Percentiles rank a stretch among this genome's conserved stretches.
Conservation (phyloP, 805 yeast genomes). For the Ogataea methanolica region DNA sequence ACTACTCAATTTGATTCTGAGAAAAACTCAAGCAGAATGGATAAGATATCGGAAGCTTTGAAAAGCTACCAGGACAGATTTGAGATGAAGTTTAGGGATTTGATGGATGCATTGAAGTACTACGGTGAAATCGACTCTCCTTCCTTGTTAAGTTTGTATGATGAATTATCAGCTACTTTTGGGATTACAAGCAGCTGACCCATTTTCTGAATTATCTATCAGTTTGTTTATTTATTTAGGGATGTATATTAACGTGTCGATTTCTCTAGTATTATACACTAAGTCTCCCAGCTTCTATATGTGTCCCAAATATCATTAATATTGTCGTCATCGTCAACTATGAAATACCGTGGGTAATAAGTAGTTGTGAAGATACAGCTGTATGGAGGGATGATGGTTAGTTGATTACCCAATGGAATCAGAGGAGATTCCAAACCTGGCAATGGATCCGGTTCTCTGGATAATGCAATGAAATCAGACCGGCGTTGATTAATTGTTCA, state of each 20-base stretch:
- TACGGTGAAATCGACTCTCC: conserved; percentile 49
- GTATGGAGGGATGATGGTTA: conserved; percentile 60
- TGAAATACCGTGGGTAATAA: conserved; percentile 49
- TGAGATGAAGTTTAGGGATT: conserved; percentile 39
- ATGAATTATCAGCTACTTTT: conserved; percentile 34
- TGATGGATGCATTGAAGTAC: conserved; percentile 40
- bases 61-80: conserved; percentile 41
- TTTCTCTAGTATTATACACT: too few relatives aligned
- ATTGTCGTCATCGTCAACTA: conserved; percentile 41
- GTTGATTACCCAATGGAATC: conserved; percentile 47
- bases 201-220: too few relatives aligned
- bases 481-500: conserved; percentile 65
- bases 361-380: conserved; percentile 66
- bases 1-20: conserved; percentile 35
- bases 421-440: conserved; percentile 54
- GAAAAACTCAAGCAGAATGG: conserved; percentile 36
- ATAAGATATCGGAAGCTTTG: conserved; percentile 37
- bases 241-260: too few relatives aligned
- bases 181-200: not conserved
- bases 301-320: conserved; percentile 23
- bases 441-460: conserved; percentile 57
- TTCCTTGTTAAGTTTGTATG: conserved; percentile 38
- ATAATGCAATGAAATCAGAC: conserved; percentile 65
- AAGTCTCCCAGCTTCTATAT: not conserved
- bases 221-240: too few relatives aligned